phyloP scores from a whole-genome alignment of 1,139 yeast genomes.

The Nakaseomyces kungkrabaensis region DNA sequence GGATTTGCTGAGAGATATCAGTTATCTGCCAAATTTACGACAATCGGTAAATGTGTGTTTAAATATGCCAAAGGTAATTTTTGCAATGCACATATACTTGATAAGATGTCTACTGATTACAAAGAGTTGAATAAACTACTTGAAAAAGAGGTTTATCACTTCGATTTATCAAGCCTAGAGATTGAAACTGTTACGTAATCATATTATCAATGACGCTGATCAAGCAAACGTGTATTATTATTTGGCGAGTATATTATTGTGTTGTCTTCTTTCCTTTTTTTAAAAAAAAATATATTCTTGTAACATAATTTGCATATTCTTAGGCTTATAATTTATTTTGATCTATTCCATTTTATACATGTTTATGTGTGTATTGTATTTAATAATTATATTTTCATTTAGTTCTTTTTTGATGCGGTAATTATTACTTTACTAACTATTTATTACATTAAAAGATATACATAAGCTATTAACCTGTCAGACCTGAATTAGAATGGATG shows the following conservation, averaged over 20 bases:
- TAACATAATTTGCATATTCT: not conserved
- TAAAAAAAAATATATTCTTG: not conserved
- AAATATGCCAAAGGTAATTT: conserved; percentile 17
- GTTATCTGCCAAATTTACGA: conserved; percentile 23
- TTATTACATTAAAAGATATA: too few relatives aligned
- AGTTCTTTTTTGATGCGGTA: not conserved
- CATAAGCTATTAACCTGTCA: not conserved
- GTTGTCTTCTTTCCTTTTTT: too few relatives aligned
- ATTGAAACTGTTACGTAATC: not conserved
- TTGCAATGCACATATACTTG: conserved; percentile 23
- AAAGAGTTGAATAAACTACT: conserved; percentile 13
- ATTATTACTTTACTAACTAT: not conserved
- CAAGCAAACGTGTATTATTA: too few relatives aligned
- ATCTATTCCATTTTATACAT: not conserved
- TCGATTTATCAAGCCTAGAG: conserved; percentile 5
- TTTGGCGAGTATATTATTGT: too few relatives aligned
- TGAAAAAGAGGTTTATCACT: conserved; percentile 7
- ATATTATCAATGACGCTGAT: too few relatives aligned
- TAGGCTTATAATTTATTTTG: not conserved
- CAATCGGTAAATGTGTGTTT: conserved; percentile 24
- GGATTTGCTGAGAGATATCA: conserved; percentile 26
- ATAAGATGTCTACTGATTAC: conserved; percentile 21
- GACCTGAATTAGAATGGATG: conserved; percentile 35
- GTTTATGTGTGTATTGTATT: not conserved
- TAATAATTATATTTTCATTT: not conserved